These are phyloP conservation scores for Thielaviopsis musarum DNA, from an alignment of 2,329 filamentous ascomycete species.

Conservation along the genomic window DNA sequence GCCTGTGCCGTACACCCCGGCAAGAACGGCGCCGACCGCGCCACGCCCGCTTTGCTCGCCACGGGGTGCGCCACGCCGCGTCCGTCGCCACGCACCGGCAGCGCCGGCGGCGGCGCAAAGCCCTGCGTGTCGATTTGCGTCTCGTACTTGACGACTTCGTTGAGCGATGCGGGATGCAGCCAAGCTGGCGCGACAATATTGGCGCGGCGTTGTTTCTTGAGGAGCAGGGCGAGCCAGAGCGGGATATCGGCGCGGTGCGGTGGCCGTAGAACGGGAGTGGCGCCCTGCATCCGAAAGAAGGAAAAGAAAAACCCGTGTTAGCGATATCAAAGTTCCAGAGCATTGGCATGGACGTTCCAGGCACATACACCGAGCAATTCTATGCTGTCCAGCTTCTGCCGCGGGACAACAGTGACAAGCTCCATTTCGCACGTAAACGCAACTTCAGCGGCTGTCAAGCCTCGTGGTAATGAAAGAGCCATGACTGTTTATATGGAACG, in stretches of 20 bases:
- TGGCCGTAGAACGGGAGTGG: conserved; percentile 58
- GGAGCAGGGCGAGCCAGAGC: conserved; percentile 84
- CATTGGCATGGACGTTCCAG: neutral
- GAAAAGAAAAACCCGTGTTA: conserved; percentile 13
- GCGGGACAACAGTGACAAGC: conserved; percentile 78
- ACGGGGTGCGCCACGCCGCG: neutral
- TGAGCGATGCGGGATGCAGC: conserved; percentile 62
- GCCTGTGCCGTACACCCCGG: conserved; percentile 55
- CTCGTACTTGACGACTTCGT: conserved; percentile 64
- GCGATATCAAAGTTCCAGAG: too few species aligned
- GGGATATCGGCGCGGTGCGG: conserved; percentile 67
- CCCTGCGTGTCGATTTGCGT: conserved; percentile 51
- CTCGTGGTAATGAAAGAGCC: conserved; percentile 32
- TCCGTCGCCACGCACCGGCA: conserved; percentile 25
- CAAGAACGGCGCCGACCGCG: conserved; percentile 59
- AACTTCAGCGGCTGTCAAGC: conserved; percentile 69
- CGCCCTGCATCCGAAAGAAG: conserved; percentile 39
- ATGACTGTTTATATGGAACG: conserved; percentile 17
- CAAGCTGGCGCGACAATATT: conserved; percentile 86
- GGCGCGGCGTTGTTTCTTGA: conserved; percentile 85
- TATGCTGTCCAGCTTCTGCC: conserved; percentile 75
- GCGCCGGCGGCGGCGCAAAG: conserved; percentile 62
- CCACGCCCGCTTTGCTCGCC: neutral
- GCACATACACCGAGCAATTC: conserved; percentile 65
- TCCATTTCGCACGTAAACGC: conserved; percentile 97